Evolutionary conservation across 2,329 filamentous ascomycete genomes (phyloP), one percentile per base, ranked within the genome.

Genomic region (Cladophialophora immunda): DNA sequence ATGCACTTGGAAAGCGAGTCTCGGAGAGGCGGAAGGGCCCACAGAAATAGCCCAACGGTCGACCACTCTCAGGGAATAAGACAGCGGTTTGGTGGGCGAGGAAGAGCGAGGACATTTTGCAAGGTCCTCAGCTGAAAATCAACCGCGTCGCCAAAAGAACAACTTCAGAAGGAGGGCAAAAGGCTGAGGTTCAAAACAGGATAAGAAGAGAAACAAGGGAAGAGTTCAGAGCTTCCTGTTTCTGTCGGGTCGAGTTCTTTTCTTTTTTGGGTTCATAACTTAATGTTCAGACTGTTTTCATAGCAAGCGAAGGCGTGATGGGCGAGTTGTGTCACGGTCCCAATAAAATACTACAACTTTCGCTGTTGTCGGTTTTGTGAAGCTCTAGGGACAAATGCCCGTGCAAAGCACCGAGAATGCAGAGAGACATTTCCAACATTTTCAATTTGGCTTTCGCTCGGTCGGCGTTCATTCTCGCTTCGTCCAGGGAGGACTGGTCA

Each of bases 241-340:
- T 6, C 6, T 45, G 19, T 15, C 17, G 15, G 19, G 7, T 50
- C 19, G 13, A 25, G 45, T 25, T 6, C 19, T 25, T 50, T 50
- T 25, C 19, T 4, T 11, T 50, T 25, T 50, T 50, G 3, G 45
- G 45, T 50, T 50, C 19, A 25, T 11, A 50, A 13, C 7, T 13
- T 27, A 19, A 27, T 22, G 17, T 50, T 50, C 8, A 11, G 9
- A 19, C 19, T 53, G 53, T 66, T 58, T 62, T 57, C 52, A 65
- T 61, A 65, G 63, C 63, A 65, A 65, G 63, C 63, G 57, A 65
- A 29, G 63, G 63, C 63, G 63, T 22, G 52, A 50, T 30, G 25
- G 41, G 38, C 27, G 30, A 25, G 45, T 50, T 25, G 19, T 25
- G 47, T 27, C 19, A 50, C 13, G 45, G 19, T 50, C 45, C 13